Evolutionary conservation across 441 rosid species (phyloP), one percentile per base, ranked within the genome.

Genomic region (Euphorbia celastroides): DNA sequence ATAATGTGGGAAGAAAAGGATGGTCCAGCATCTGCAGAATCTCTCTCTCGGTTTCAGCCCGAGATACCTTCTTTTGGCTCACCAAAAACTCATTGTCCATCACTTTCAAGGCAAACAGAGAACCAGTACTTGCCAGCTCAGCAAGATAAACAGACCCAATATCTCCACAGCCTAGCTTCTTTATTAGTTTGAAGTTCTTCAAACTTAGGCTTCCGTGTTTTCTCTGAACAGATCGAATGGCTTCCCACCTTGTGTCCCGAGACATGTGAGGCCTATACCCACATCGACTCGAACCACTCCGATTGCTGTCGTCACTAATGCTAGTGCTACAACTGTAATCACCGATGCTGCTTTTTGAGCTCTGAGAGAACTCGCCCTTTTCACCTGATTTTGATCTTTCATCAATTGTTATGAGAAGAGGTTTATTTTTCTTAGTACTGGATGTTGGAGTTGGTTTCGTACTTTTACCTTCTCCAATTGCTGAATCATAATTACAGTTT

Each of bases 341-440:
- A 68, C 89, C 91, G 2, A 87, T 83, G 79, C 93, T 89, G 76
- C 96, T 85, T 80, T 89, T 89, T n/a, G 91, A 89, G 82, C 89
- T 89, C 65, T 84, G 93, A 44, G 96, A 87, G 77, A 85, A 81
- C 62, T 87, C 89, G 10, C 85, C 85, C 72, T 85, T 87, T 50
- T 82, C 90, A 71, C 83, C 80, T 66, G 85, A 79, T 70, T 82
- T 77, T 64, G 85, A 79, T 73, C 71, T 80, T 60, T 81, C 88
- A 60, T 85, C 90, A 64, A 75, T 71, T 77, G 75, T 84, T 38
- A 63, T 55, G 66, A 77, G 68, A 42, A 71, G 25, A 42, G 75
- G 68, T 71, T 74, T 82, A 65, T 32, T 59, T 72, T 62, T 72
- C 62, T 66, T 52, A 64, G 77, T 23, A 67, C 76, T 72, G 63